Base-by-base conservation (phyloP, 2,329 filamentous ascomycete species). In the Cercospora citrullina region DNA sequence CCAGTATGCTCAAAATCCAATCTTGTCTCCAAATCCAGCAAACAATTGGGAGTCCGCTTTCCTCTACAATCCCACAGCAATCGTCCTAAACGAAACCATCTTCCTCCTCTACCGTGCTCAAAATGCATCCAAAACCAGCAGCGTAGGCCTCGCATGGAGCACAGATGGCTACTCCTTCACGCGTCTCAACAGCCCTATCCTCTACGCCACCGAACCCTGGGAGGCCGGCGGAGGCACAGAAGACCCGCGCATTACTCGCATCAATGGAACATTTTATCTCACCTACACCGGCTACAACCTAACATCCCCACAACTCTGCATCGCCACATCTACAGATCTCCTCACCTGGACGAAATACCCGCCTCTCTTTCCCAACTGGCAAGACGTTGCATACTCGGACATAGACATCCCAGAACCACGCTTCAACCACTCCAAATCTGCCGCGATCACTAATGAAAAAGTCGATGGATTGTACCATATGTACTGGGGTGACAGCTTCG, bases 21-120 rank as follows among this genome's bases (percentile, higher is more conserved):
- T 74, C 23, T 60, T 73, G 5, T 66, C 61, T 12, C 71, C 71
- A 5, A 73, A 72, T 23, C 69, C 69, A 10, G 65, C 64, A 9
- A 71, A 71, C 59, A 69, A 73, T 48, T 77, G 72, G 61, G 76
- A 77, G 64, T 76, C 71, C 14, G 75, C 75, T 1, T 77, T 72
- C 59, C 71, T 76, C 14, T 76, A 76, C 70, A 76, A 77, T 30
- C 74, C 75, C 2, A 72, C 74, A 16, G 75, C 75, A 9, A 76
- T 77, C 8, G 75, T 77, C 1, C 65, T 77, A 10, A 73, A 77
- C 31, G 67, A 74, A 18, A 76, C 66, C 8, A 71, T 80, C 39
- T 79, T 76, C 64, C 70, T 81, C 16, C 72, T 80, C 4, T 80
- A 80, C 71, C 76, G 78, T 8, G 78, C 79, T 3, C 79, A 80